Conservation (phyloP, 768 basidiomycete genomes). For the Tulasnella sp. region DNA sequence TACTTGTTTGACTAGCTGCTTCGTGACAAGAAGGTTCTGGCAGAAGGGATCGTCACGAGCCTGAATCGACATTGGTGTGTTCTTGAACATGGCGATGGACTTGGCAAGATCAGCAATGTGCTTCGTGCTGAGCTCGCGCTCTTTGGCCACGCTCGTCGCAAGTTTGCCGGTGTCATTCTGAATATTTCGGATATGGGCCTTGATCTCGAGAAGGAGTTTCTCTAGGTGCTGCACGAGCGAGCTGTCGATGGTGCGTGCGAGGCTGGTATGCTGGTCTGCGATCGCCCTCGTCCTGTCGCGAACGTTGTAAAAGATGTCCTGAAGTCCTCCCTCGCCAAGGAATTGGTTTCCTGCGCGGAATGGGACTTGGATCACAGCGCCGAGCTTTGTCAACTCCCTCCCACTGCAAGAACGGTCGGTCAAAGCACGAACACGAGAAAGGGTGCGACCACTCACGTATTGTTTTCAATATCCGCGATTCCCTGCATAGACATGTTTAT, state of each 20-base stretch:
- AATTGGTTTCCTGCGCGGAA: constrained; percentile 95
- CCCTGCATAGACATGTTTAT: constrained; percentile 26
- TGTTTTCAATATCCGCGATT: constrained; percentile 84
- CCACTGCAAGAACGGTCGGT: constrained; percentile 29
- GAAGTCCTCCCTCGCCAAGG: constrained; percentile 91
- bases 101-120: constrained; percentile 79
- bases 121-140: constrained; percentile 76
- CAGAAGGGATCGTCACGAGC: constrained; percentile 74
- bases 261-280: constrained; percentile 92
- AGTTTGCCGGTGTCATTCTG: constrained; percentile 94
- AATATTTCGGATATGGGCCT: constrained; percentile 95
- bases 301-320: constrained; percentile 87
- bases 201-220: constrained; percentile 89
- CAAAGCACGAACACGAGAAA: neutral
- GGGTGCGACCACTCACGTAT: constrained; percentile 33
- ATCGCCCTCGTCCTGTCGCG: constrained; percentile 87
- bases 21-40: constrained; percentile 54
- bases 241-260: constrained; percentile 90
- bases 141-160: constrained; percentile 81
- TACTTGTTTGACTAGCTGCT: constrained; percentile 71
- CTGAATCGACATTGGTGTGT: constrained; percentile 78
- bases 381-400: constrained; percentile 82
- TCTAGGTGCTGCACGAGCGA: constrained; percentile 97
- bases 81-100: constrained; percentile 83
- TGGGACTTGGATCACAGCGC: constrained; percentile 93